Base-by-base conservation (phyloP, 257 asterid genomes). In the Knoxia roxburghii region DNA sequence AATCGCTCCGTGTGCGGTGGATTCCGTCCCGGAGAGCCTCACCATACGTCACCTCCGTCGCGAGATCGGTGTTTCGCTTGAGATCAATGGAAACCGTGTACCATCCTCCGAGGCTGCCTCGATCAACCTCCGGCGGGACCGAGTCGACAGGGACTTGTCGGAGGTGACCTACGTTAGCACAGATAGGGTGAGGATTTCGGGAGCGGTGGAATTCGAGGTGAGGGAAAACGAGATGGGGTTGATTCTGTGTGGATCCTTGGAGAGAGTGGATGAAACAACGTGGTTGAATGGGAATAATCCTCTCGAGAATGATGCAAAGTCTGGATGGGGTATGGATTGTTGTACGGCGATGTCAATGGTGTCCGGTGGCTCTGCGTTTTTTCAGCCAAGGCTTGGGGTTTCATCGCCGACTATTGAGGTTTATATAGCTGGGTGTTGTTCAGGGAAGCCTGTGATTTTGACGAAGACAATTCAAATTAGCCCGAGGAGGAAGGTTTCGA, bases 151-250 rank as follows among this genome's bases (percentile, higher is more conserved):
- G 80, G 92, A 86, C 33, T 78, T 82, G 2, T 83, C 87, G 6
- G 97, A 90, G 95, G 97, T 85, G 12, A 88, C 97, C 7, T 90
- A 84, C 63, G 95, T 90, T 50, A 84, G 93, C 72, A 90, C 96
- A 5, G 96, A 88, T 29, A 83, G 84, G 50, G 89, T 90, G n/a
- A 84, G 82, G 61, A 64, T 86, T 24, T 78, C 96, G 18, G 97
- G 95, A 11, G 84, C 93, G 39, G 82, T 79, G 26, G 95, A 90
- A 58, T 88, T 90, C 67, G 97, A 88, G 87, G 97, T 88, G 14
- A 67, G 80, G 57, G 95, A 83, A 10, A 84, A 80, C 70, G 81
- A 77, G 65, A 78, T 71, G 73, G 94, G 81, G 67, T 72, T 87
- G 82, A 77, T 90, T 58, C 82, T 90, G 1, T 90, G 95, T 51